A percentile compares a stretch with the other conserved stretches of the same genome.
Evolutionary conservation across 352 stramenopile species (phyloP).

Genomic region (Pythium volutum): DNA sequence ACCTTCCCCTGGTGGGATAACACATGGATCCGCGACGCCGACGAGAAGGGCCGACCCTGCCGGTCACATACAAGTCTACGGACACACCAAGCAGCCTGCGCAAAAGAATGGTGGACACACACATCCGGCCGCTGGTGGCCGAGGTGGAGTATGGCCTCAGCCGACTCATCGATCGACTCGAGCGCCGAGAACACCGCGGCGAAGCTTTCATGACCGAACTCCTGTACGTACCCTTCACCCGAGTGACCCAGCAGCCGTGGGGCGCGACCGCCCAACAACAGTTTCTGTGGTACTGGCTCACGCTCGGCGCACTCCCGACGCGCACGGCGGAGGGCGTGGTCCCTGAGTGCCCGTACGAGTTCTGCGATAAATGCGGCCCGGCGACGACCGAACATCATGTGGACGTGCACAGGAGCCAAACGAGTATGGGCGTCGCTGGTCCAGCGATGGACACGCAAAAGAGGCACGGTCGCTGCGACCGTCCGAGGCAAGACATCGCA

Average conservation of each 20-base stretch:
- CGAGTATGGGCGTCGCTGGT: not conserved
- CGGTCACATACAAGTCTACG: not conserved
- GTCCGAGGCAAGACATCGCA: not conserved
- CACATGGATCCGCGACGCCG: not conserved
- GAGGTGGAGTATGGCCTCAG: not conserved
- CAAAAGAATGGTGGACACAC: not conserved
- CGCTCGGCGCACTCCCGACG: not conserved
- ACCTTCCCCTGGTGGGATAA: constrained; percentile 2
- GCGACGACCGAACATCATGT: not conserved
- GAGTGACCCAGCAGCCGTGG: not conserved
- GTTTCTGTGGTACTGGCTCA: not conserved
- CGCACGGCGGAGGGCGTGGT: not conserved
- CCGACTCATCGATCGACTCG: not conserved
- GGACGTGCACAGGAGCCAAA: not conserved
- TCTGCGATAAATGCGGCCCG: not conserved
- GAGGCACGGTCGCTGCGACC: not conserved
- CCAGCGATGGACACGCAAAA: not conserved
- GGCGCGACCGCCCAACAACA: not conserved
- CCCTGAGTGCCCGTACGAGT: not conserved
- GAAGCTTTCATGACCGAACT: not conserved
- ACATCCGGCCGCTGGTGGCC: not conserved
- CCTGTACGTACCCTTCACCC: not conserved
- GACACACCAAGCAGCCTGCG: not conserved
- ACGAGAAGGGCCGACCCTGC: not conserved
- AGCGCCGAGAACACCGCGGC: not conserved